Base-by-base conservation (phyloP, 306 rosid species). In the Quercus parvula region DNA sequence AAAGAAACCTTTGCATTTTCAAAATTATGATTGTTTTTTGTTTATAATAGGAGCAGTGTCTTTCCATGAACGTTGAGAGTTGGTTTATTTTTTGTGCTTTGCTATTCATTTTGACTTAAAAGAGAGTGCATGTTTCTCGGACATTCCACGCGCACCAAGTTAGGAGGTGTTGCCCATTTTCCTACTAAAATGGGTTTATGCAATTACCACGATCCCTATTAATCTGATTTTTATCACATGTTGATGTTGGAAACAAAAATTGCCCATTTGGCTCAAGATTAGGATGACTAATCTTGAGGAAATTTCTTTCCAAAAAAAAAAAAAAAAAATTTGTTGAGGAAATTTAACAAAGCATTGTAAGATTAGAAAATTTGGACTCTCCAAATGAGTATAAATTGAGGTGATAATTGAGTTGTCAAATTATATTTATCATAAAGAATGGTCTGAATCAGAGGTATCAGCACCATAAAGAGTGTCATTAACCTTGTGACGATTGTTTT, bases 61-160 rank as follows among this genome's bases (percentile, higher is more conserved):
- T 70, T 63, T 70, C 73, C 79, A 74, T 80, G 83, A 80, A 55
- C 44, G 64, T 59, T 13, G 80, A 77, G 15, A 68, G 72, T 18
- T 35, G 51, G 27, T 68, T 49, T 49, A 12, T 49, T 35, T 19
- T 35, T 35, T 19, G 14, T 17, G 22, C 5, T 19, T 19, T 33
- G 71, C 20, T 24, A 24, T 24, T 59, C 27, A 19, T 10, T 13
- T 27, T 27, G 11, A 30, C 70, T 35, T 35, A 18, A 19, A 9
- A n/a, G 22, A 4, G 24, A 49, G 54, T 49, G 54, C 54, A 49
- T 67, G 51, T 9, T 67, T 33, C 52, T 5, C 25, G 25, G 51
- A 67, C 72, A 67, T 22, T 67, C 10, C 44, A 35, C 25, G 25
- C 72, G 25, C 30, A 41, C 46, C 18, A 64, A 12, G 54, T 49